Conservation (phyloP, 495 filamentous ascomycete species). For the Xylaria intraflava region DNA sequence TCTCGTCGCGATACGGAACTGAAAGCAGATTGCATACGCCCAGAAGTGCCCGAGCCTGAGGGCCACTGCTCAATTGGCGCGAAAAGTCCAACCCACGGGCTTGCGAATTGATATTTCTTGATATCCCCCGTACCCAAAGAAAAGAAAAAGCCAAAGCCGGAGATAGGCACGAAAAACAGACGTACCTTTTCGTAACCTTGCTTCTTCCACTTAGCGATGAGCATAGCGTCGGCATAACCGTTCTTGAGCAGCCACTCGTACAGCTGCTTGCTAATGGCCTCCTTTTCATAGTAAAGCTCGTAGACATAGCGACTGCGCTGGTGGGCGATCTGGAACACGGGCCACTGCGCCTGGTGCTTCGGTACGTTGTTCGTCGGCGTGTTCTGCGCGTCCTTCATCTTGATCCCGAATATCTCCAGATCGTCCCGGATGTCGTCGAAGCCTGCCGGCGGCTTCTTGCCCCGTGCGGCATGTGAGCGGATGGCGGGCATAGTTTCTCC, state of each 20-base stretch:
- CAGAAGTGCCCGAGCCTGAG: too few species aligned
- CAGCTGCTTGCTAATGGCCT: slow-evolving; percentile 81
- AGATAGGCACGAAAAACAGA: slow-evolving; percentile 3
- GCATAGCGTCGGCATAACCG: slow-evolving; percentile 83
- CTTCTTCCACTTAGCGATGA: slow-evolving; percentile 99
- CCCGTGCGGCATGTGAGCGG: slow-evolving; percentile 57
- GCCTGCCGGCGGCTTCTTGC: slow-evolving; percentile 85
- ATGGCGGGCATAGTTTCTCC: slow-evolving; percentile 71
- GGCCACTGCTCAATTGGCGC: too few species aligned
- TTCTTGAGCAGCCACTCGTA: slow-evolving; percentile 98
- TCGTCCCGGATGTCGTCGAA: slow-evolving; percentile 97
- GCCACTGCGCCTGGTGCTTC: slow-evolving; percentile 86
- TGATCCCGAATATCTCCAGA: slow-evolving; percentile 89
- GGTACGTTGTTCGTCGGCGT: slow-evolving; percentile 46
- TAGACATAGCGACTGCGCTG: slow-evolving; percentile 92
- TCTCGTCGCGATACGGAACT: too few species aligned
- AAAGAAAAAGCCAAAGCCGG: slow-evolving; percentile 1
- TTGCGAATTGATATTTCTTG: background rate
- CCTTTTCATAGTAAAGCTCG: slow-evolving; percentile 96
- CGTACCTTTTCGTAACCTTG: slow-evolving; percentile 94
- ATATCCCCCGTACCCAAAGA: background rate
- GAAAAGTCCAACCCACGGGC: background rate
- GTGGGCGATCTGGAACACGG: slow-evolving; percentile 95
- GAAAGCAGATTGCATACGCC: too few species aligned
- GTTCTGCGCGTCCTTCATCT: slow-evolving; percentile 98